These are phyloP conservation scores for Saccharata proteae DNA, from an alignment of 2,329 filamentous ascomycete genomes.

Conservation along the genomic window DNA sequence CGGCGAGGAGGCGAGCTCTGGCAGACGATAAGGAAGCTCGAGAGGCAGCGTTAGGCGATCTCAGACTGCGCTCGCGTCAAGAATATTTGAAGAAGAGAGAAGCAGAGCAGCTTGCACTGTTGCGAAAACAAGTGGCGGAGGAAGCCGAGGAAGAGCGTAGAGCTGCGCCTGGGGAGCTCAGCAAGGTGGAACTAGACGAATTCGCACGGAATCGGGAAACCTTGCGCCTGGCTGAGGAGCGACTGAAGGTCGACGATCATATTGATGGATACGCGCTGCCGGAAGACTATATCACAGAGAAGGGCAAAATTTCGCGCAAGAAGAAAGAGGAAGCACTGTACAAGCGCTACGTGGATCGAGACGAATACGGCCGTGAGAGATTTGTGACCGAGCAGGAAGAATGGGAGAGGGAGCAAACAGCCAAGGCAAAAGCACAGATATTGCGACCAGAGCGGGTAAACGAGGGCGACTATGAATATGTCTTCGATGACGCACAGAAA, in stretches of 20 bases:
- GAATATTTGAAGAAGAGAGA: slow-evolving; percentile 92
- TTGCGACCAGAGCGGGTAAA: slow-evolving; percentile 61
- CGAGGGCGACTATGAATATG: slow-evolving; percentile 78
- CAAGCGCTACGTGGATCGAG: slow-evolving; percentile 76
- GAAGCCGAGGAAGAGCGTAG: slow-evolving; percentile 62
- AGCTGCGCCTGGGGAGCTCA: slow-evolving; percentile 62
- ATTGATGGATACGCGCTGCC: slow-evolving; percentile 86
- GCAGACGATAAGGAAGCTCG: slow-evolving; percentile 54
- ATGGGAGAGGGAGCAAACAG: slow-evolving; percentile 84
- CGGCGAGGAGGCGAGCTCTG: slow-evolving; percentile 48
- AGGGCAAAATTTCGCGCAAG: slow-evolving; percentile 75
- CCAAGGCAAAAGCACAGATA: slow-evolving; percentile 81
- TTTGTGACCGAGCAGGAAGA: slow-evolving; percentile 91
- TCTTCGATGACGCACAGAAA: slow-evolving; percentile 80
- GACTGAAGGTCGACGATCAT: slow-evolving; percentile 79
- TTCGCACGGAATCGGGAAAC: slow-evolving; percentile 78
- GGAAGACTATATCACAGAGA: slow-evolving; percentile 89
- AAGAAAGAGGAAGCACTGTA: slow-evolving; percentile 85
- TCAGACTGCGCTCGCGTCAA: slow-evolving; percentile 75
- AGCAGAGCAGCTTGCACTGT: slow-evolving; percentile 68
- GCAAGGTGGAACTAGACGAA: slow-evolving; percentile 68
- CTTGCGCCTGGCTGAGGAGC: slow-evolving; percentile 68
- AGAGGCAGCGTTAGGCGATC: slow-evolving; percentile 61
- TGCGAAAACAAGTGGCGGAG: slow-evolving; percentile 81
- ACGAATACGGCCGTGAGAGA: slow-evolving; percentile 77